Conservation (phyloP, 768 basidiomycete genomes). For the Suillus plorans region DNA sequence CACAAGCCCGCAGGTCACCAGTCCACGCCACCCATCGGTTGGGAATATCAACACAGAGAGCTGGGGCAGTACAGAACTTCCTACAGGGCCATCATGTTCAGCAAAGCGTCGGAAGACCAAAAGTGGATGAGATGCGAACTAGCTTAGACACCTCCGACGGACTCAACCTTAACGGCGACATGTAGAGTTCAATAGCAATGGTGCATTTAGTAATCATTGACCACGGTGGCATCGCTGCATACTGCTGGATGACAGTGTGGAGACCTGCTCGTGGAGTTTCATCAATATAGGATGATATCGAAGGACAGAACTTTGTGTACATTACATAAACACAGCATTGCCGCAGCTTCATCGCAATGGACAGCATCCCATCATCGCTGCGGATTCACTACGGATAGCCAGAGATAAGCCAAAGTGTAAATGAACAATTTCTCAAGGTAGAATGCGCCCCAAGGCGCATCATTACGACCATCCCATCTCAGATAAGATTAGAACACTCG, state of each 20-base stretch:
- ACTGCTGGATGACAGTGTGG: background rate
- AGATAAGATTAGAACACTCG: background rate
- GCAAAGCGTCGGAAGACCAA: background rate
- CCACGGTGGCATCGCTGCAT: background rate
- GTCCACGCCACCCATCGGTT: too few relatives aligned
- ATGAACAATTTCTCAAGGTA: background rate
- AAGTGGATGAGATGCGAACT: background rate
- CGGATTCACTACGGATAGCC: too few relatives aligned
- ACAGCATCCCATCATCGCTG: background rate
- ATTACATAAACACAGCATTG: background rate
- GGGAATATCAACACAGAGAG: background rate
- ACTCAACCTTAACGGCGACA: background rate
- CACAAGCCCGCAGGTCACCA: background rate
- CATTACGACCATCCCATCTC: background rate
- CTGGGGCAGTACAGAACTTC: background rate
- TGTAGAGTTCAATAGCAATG: background rate
- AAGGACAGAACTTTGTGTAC: background rate
- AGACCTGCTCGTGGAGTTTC: background rate
- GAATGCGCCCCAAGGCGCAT: background rate
- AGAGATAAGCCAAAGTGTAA: background rate
- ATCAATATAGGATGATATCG: conserved; percentile 1
- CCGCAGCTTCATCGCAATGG: too few relatives aligned
- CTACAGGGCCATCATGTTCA: background rate
- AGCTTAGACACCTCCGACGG: background rate
- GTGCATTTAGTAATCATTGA: background rate